Percentiles rank a stretch among this genome's conserved stretches.
phyloP scores from a whole-genome alignment of 345 rosid species.

The Citrus unshiu region DNA sequence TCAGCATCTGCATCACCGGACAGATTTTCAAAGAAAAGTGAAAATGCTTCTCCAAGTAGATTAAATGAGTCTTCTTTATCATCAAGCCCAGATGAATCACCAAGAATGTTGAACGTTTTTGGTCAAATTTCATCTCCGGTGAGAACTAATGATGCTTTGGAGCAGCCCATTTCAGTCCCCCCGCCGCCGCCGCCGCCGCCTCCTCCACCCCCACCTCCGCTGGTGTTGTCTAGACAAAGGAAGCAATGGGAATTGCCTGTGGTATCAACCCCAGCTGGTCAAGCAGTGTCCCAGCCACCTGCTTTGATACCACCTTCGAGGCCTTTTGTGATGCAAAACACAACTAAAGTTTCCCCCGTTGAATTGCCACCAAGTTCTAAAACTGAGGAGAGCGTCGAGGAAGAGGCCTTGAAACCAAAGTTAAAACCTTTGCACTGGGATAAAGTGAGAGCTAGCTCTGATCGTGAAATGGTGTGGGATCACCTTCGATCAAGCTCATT shows the following conservation, averaged over 20 bases:
- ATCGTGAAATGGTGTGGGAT: slow-evolving; percentile 97
- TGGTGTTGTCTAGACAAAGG: slow-evolving; percentile 24
- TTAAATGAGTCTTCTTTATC: slow-evolving; percentile 21
- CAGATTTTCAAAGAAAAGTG: slow-evolving; percentile 27
- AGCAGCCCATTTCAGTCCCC: slow-evolving; percentile 28
- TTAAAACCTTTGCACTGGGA: slow-evolving; percentile 92
- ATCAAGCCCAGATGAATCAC: slow-evolving; percentile 36
- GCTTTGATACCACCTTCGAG: slow-evolving; percentile 58
- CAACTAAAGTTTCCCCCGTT: slow-evolving; percentile 32
- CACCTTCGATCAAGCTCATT: slow-evolving; percentile 75
- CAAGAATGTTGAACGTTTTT: slow-evolving; percentile 22
- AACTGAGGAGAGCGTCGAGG: slow-evolving; percentile 33
- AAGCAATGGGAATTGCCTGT: slow-evolving; percentile 30
- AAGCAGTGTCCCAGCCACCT: slow-evolving; percentile 49
- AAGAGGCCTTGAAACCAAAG: slow-evolving; percentile 61
- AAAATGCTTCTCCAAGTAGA: slow-evolving; percentile 24
- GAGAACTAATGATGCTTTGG: slow-evolving; percentile 22
- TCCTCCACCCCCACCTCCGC: slow-evolving; percentile 33
- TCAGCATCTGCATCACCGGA: slow-evolving; percentile 42
- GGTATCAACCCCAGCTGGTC: slow-evolving; percentile 33
- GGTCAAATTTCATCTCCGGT: slow-evolving; percentile 30
- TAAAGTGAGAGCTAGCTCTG: slow-evolving; percentile 96
- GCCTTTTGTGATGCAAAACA: slow-evolving; percentile 55
- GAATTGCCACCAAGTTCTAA: slow-evolving; percentile 36
- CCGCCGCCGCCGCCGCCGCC: slow-evolving; percentile 33